Base-by-base conservation (phyloP, 1,284 basidiomycete genomes). In the Apiotrichum mycotoxinovorans region DNA sequence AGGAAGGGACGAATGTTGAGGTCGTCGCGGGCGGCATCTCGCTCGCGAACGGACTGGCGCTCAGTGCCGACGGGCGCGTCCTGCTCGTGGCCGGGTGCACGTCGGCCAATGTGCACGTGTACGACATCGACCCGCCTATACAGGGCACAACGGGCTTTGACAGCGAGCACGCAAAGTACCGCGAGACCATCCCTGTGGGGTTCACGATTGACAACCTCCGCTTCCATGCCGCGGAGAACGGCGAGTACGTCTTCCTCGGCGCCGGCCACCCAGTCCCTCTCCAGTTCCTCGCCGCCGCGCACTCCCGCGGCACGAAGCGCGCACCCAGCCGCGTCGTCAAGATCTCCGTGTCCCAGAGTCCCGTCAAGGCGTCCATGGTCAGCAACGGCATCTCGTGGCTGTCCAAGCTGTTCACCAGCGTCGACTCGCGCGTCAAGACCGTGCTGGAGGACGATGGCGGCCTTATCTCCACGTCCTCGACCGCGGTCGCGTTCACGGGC, bases 121-220 rank as follows among this genome's bases (percentile, higher is more conserved):
- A 59, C 53, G 57, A 59, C 35, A 34, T 59, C n/a, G 20, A 25
- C 26, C 50, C 53, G 12, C 37, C 34, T 30, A 30, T 30, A 2
- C 3, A 23, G 2, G 7, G 46, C 18, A 20, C 23, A 17, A 4
- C 15, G 11, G 2, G 20, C 9, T 20, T 38, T 15, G 44, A 53
- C 26, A 15, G 9, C 27, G 18, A 44, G 23, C 40, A 37, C 34
- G 26, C 48, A 4, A 25, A 8, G 10, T 51, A 33, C 53, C 57
- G 52, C 46, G 57, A 59, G 27, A 52, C 50, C 14, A 34, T 55
- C 33, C 57, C 57, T 12, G 50, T 54, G 14, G 53, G 50, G 12
- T 55, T 52, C 45, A 22, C 33, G 5, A 33, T 59, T 30, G 57
- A 55, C 45, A 55, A 55, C 26, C 49, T 59, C 4, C 53, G 50